These are phyloP conservation scores for Hypseocharis bilobata DNA, from an alignment of 441 rosid species.

Conservation along the genomic window DNA sequence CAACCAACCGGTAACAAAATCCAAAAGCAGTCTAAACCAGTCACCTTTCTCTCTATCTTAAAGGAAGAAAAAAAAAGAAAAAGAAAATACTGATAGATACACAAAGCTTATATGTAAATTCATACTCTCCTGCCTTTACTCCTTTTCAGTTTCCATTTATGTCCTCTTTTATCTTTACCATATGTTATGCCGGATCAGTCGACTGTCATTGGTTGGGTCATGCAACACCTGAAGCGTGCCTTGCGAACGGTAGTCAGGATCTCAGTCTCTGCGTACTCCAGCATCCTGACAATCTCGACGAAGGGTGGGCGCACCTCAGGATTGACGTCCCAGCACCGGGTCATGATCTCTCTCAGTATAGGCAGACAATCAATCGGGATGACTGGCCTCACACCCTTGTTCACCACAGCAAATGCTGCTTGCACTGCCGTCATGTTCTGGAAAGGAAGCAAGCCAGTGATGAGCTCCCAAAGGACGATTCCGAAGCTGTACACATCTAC, in stretches of 20 bases:
- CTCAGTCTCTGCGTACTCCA: not conserved
- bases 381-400: not conserved
- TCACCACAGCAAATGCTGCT: constrained; percentile 18
- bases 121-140: too few species aligned
- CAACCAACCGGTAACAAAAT: too few species aligned
- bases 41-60: too few species aligned
- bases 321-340: constrained; percentile 12
- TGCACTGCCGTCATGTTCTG: constrained; percentile 17
- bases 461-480: constrained; percentile 15
- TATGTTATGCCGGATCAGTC: not conserved
- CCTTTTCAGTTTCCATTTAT: too few species aligned
- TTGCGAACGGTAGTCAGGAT: not conserved
- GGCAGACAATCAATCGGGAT: not conserved
- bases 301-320: not conserved
- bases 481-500: not conserved
- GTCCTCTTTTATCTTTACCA: too few species aligned
- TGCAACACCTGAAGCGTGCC: not conserved
- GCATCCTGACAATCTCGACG: not conserved
- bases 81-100: too few species aligned
- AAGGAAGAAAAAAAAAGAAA: too few species aligned
- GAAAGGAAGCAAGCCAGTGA: constrained; percentile 12
- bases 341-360: not conserved
- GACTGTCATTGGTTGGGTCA: not conserved
- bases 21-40: too few species aligned
- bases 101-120: too few species aligned